phyloP scores from a whole-genome alignment of 208 protist genomes.

The Wallacemonas sp. region DNA sequence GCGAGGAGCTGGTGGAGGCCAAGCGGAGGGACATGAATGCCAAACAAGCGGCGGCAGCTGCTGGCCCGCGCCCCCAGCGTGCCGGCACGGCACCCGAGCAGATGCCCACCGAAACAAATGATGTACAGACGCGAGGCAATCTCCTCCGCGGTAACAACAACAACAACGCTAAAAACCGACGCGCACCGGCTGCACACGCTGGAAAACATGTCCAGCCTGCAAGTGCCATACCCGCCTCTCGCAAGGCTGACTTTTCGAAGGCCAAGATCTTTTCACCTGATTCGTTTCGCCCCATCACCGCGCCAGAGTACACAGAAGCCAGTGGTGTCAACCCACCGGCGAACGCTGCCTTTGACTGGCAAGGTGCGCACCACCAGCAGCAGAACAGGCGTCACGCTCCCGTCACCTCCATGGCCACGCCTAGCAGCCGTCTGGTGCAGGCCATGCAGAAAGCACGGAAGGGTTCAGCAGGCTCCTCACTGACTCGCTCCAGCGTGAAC shows the following conservation, averaged over 20 bases:
- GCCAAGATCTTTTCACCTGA: slow-evolving; percentile 57
- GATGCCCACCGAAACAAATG: not conserved
- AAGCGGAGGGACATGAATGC: slow-evolving; percentile 52
- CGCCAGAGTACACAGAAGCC: slow-evolving; percentile 28
- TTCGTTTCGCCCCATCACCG: slow-evolving; percentile 71
- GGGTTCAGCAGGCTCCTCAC: not conserved
- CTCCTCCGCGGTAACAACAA: not conserved
- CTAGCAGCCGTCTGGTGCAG: not conserved
- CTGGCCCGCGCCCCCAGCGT: slow-evolving; percentile 32
- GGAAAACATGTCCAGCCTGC: not conserved
- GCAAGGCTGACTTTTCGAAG: slow-evolving; percentile 56
- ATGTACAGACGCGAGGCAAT: not conserved
- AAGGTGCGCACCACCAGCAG: slow-evolving; percentile 4
- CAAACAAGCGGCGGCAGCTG: slow-evolving; percentile 15
- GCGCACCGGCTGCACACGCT: not conserved
- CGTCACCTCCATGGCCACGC: not conserved
- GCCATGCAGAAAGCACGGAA: not conserved
- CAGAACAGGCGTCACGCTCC: not conserved
- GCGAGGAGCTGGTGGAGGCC: slow-evolving; percentile 73
- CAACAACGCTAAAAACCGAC: not conserved
- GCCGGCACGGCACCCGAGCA: slow-evolving; percentile 81
- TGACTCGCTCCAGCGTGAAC: not conserved
- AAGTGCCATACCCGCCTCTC: slow-evolving; percentile 1
- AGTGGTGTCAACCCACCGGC: not conserved
- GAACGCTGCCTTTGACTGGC: slow-evolving; percentile 7